Conservation (phyloP, 2,329 filamentous ascomycete species). For the Sporothrix sp. region DNA sequence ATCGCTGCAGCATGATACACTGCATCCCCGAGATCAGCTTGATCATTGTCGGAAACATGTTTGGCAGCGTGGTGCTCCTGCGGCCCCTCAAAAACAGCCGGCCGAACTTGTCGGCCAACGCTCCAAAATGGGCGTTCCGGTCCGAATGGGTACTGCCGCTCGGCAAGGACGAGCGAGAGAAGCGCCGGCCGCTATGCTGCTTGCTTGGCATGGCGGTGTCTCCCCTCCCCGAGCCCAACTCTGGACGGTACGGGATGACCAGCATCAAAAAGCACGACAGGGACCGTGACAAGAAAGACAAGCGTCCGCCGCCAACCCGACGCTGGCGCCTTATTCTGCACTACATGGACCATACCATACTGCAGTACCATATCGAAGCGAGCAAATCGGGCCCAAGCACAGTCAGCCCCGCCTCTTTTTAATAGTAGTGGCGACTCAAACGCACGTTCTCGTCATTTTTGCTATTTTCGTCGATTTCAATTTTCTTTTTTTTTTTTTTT, state of each 20-base stretch:
- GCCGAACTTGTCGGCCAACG: constrained; percentile 8
- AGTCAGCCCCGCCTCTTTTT: no score
- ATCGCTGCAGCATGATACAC: constrained; percentile 50
- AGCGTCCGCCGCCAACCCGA: constrained; percentile 25
- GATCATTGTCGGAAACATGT: constrained; percentile 56
- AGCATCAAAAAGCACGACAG: not conserved
- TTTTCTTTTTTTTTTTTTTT: no score
- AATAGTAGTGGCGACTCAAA: no score
- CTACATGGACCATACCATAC: constrained; percentile 58
- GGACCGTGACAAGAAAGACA: not conserved
- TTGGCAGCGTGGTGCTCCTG: constrained; percentile 54
- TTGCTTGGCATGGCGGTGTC: constrained; percentile 60
- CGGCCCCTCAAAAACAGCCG: constrained; percentile 41
- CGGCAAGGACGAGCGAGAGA: constrained; percentile 34
- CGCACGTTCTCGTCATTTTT: no score
- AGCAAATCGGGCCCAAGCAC: constrained; percentile 10
- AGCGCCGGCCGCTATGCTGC: constrained; percentile 37
- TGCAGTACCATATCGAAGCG: constrained; percentile 54
- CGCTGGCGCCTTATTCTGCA: constrained; percentile 62
- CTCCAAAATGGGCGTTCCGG: constrained; percentile 33
- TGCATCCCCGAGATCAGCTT: constrained; percentile 62
- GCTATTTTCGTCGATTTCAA: no score
- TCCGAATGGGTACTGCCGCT: constrained; percentile 45
- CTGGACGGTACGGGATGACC: constrained; percentile 20
- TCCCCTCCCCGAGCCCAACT: constrained; percentile 44